phyloP scores from a whole-genome alignment of 345 rosid species.

The Moricandia moricandioides region DNA sequence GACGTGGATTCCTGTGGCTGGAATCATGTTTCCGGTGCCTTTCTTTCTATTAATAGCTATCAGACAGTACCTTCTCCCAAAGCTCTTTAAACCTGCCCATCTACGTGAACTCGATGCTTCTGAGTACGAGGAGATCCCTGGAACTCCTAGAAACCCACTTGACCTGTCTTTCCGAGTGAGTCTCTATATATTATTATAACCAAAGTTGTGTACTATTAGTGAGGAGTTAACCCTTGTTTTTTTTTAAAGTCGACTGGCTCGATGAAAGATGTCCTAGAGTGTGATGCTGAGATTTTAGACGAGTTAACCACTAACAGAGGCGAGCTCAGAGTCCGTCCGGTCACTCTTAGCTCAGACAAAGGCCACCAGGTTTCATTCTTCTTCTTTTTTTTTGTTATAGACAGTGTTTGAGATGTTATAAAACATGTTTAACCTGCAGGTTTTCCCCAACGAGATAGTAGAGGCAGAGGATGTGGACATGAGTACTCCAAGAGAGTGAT shows the following conservation, averaged over 20 bases:
- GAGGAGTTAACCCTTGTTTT: not conserved
- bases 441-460: too few relatives aligned
- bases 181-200: not conserved
- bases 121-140: conserved; percentile 69
- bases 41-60: conserved; percentile 74
- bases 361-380: conserved; percentile 27
- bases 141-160: conserved; percentile 41
- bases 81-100: conserved; percentile 44
- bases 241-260: conserved; percentile 13
- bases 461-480: too few relatives aligned
- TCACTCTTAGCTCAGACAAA: conserved; percentile 37
- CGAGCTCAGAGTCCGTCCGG: conserved; percentile 59
- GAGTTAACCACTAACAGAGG: conserved; percentile 80
- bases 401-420: too few relatives aligned
- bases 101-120: conserved; percentile 74
- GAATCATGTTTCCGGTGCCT: conserved; percentile 79
- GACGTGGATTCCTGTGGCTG: conserved; percentile 86
- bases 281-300: conserved; percentile 56
- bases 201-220: too few relatives aligned
- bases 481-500: too few relatives aligned
- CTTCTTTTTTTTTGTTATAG: too few relatives aligned
- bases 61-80: conserved; percentile 71
- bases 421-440: too few relatives aligned
- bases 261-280: conserved; percentile 3
- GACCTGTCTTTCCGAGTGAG: conserved; percentile 33